Evolutionary conservation across 75 land plant genomes (phyloP).

Genomic region (Pinus tabuliformis): DNA sequence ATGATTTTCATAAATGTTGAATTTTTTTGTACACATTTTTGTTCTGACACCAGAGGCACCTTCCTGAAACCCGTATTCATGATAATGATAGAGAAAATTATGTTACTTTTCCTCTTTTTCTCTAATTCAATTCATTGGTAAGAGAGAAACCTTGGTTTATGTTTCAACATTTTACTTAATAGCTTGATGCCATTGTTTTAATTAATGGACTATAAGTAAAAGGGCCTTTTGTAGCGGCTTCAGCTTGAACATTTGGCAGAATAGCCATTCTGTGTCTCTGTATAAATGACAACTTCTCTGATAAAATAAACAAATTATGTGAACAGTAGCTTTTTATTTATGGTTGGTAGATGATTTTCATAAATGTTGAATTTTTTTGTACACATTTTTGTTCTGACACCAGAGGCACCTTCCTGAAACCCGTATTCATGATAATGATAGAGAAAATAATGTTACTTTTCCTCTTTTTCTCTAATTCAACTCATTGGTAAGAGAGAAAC

Average conservation of each 20-base stretch:
- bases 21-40: not conserved
- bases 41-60: not conserved
- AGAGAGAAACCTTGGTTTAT: conserved; percentile 9
- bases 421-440: not conserved
- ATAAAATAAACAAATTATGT: not conserved
- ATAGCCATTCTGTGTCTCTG: not conserved
- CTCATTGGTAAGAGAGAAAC: conserved; percentile 34
- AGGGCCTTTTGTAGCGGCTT: too few relatives aligned
- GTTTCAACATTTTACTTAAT: not conserved
- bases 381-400: not conserved
- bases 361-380: not conserved
- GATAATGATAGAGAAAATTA: not conserved
- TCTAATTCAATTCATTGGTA: conserved; percentile 21
- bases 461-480: not conserved
- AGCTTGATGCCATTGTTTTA: not conserved
- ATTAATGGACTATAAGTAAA: not conserved
- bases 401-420: not conserved
- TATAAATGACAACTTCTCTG: not conserved
- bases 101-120: not conserved
- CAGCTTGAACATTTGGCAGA: too few relatives aligned
- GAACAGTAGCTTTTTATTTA: not conserved
- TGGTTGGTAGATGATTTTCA: not conserved
- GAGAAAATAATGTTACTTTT: not conserved
- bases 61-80: not conserved
- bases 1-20: not conserved